phyloP scores from a whole-genome alignment of 2,329 filamentous ascomycete species.

The Rhinocladiella similis region DNA sequence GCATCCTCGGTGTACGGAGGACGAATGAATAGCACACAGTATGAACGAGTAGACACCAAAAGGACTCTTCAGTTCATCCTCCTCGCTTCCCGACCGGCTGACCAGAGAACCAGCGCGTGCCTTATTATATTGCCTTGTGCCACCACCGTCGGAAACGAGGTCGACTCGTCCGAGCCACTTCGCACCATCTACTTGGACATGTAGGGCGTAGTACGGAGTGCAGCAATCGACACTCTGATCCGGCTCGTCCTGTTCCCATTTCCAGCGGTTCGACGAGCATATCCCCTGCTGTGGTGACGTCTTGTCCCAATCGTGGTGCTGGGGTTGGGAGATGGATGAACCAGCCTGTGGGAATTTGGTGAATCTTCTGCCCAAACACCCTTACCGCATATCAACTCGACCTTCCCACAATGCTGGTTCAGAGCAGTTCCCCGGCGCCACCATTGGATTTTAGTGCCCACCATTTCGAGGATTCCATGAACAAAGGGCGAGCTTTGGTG shows the following conservation, averaged over 20 bases:
- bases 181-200: conserved; percentile 11
- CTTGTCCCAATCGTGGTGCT: background rate
- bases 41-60: background rate
- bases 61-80: background rate
- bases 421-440: background rate
- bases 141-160: conserved; percentile 10
- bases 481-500: background rate
- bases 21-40: too few species aligned
- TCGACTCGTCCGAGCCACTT: conserved; percentile 18
- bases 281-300: conserved; percentile 1
- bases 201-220: too few species aligned
- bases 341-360: background rate
- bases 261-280: background rate
- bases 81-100: background rate
- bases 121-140: conserved; percentile 6
- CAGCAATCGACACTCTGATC: conserved; percentile 2
- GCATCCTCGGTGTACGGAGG: too few species aligned
- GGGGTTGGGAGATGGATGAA: background rate
- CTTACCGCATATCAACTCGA: background rate
- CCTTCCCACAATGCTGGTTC: conserved; percentile 1
- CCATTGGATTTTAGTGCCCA: conserved; percentile 8
- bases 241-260: background rate
- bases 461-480: background rate
- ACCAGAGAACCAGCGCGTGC: background rate
- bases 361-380: conserved; percentile 18